Evolutionary conservation across 352 stramenopile species (phyloP), one percentile per base, ranked within the genome.

Genomic region (Blastocystis sp.): DNA sequence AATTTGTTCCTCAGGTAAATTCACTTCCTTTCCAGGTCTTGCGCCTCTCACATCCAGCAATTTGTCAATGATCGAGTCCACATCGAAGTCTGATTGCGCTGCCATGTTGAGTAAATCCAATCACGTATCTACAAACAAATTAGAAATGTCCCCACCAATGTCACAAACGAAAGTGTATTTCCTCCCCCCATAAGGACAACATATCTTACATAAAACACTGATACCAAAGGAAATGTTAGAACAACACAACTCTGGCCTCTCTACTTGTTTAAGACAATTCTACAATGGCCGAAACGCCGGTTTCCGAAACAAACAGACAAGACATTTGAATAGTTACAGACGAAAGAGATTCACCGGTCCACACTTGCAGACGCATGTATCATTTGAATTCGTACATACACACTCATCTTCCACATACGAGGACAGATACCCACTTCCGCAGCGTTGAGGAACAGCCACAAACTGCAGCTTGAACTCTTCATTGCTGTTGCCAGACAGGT

Each of bases 1-100:
- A 86, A 98, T 98, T 90, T 98, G 95, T 56, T 91, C 92, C 90
- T 98, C 95, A 6, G 93, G 93, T 24, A 98, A 91, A 88, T 97
- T 94, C 57, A 98, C 96, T 90, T 96, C 89, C 74, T 90, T 89
- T 67, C 93, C 93, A 29, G 93, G 93, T 59, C 93, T 90, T 42
- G 93, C 92, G 58, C 93, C 93, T 77, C 93, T 90, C 78, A 97
- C 93, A 78, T 92, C 93, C 67, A 97, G 83, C 7, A 90, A 63
- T 87, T 89, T 89, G 75, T 90, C 88, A 65, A 90, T 90, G 7
- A 90, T 88, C 42, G 83, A 78, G 63, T 90, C 88, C 51, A 90
- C 88, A 43, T 86, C 75, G 57, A 89, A 89, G 63, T 83, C 71
- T 39, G 49, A 24, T 52, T 27, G 43, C 11, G 27, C 39, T 63